Percentiles rank a stretch among this genome's conserved stretches.
Conservation (phyloP, 495 filamentous ascomycete genomes). For the Podospora sp. region DNA sequence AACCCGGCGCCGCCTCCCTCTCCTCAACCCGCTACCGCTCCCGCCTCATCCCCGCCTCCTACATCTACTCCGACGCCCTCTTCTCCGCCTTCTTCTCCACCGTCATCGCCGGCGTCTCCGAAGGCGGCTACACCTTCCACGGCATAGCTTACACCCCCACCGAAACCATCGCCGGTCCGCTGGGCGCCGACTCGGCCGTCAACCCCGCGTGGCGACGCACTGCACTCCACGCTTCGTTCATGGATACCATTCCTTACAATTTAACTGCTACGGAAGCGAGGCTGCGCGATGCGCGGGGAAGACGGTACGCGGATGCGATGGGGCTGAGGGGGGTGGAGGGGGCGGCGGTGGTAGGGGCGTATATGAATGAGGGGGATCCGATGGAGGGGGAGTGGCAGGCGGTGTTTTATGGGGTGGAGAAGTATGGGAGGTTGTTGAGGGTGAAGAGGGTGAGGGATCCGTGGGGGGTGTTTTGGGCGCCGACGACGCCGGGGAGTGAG, state of each 20-base stretch:
- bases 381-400: conserved; percentile 60
- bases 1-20: conserved; percentile 28
- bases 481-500: conserved; percentile 57
- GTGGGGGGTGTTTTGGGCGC: conserved; percentile 56
- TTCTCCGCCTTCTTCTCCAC: conserved; percentile 53
- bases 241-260: conserved; percentile 35
- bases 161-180: conserved; percentile 36
- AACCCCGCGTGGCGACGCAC: conserved; percentile 59
- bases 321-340: conserved; percentile 27
- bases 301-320: conserved; percentile 36
- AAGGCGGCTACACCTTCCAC: conserved; percentile 47
- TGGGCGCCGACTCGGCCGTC: conserved; percentile 48
- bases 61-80: conserved; percentile 46
- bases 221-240: conserved; percentile 55
- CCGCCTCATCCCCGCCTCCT: conserved; percentile 54
- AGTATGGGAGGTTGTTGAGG: conserved; percentile 51
- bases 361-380: conserved; percentile 56
- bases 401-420: conserved; percentile 57
- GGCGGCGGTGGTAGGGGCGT: conserved; percentile 44
- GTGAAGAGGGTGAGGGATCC: conserved; percentile 60
- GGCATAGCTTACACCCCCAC: conserved; percentile 47
- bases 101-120: conserved; percentile 48
- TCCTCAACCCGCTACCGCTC: conserved; percentile 48
- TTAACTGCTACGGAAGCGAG: conserved; percentile 33
- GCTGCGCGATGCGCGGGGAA: conserved; percentile 27